Conservation (phyloP, 2,329 filamentous ascomycete species). For the Epichloe gansuensis region DNA sequence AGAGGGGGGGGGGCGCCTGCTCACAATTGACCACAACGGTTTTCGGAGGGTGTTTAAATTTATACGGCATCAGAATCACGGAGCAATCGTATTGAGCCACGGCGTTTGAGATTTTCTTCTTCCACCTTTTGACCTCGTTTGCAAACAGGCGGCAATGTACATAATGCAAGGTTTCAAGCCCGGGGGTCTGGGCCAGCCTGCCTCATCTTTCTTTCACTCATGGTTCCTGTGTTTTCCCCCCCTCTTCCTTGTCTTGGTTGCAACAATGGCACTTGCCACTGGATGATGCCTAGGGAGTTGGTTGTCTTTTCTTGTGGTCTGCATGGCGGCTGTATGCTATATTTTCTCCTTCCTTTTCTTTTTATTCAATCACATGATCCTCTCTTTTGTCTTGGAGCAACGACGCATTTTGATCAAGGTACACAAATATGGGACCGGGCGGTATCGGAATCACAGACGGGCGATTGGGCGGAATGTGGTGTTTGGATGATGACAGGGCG, state of each 20-base stretch:
- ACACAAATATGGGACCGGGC: neutral
- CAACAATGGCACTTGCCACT: neutral
- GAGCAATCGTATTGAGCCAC: slow-evolving; percentile 4
- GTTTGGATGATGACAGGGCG: neutral
- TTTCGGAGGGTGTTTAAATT: neutral
- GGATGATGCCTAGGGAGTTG: neutral
- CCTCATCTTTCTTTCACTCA: neutral
- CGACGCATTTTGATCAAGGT: neutral
- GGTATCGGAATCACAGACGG: neutral
- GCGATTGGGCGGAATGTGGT: neutral
- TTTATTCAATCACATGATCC: neutral
- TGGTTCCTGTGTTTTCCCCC: neutral
- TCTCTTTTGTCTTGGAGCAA: neutral
- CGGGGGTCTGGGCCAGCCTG: neutral
- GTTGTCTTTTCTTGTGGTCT: neutral
- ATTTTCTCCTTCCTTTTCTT: neutral
- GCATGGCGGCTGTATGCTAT: neutral
- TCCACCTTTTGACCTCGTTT: no score
- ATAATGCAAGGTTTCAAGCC: neutral
- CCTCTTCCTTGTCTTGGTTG: neutral
- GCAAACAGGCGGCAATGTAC: neutral
- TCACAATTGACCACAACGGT: neutral
- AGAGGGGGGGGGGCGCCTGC: neutral
- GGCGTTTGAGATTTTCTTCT: neutral
- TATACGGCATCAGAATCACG: slow-evolving; percentile 1